phyloP scores from a whole-genome alignment of 1,284 basidiomycete species.

The Marasmius oreades region DNA sequence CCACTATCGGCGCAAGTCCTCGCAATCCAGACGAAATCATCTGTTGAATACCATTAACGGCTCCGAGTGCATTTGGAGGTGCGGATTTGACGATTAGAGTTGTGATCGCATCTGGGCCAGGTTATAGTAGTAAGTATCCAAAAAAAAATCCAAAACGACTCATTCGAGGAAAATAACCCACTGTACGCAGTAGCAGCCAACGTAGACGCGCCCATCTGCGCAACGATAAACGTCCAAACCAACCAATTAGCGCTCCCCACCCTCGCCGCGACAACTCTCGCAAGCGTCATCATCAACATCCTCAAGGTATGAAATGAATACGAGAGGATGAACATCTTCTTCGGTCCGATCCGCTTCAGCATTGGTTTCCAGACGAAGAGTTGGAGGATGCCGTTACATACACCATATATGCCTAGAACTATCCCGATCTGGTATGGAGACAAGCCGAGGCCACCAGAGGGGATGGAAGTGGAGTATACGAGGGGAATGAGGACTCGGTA shows the following conservation, averaged over 20 bases:
- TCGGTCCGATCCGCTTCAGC: constrained; percentile 2
- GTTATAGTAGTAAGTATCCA: not conserved
- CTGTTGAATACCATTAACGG: constrained; percentile 20
- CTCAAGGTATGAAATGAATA: not conserved
- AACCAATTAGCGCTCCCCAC: not conserved
- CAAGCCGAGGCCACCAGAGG: constrained; percentile 18
- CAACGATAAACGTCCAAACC: not conserved
- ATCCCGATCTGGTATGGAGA: constrained; percentile 18
- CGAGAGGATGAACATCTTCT: constrained; percentile 1
- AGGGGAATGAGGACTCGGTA: constrained; percentile 22
- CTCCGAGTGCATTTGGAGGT: constrained; percentile 15
- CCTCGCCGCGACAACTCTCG: not conserved
- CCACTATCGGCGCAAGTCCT: constrained; percentile 10
- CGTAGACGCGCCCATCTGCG: not conserved
- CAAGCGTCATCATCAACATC: not conserved
- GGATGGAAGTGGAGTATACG: constrained; percentile 16
- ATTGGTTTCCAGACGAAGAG: not conserved
- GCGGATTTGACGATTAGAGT: constrained; percentile 9
- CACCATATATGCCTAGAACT: constrained; percentile 19
- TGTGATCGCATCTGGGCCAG: constrained; percentile 3
- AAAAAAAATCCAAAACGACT: not conserved
- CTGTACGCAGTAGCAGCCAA: constrained; percentile 2
- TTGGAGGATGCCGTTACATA: constrained; percentile 24
- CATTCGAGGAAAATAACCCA: not conserved
- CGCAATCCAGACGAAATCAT: constrained; percentile 15